phyloP scores from a whole-genome alignment of 345 rosid species.

The Erysimum cheiranthoides region DNA sequence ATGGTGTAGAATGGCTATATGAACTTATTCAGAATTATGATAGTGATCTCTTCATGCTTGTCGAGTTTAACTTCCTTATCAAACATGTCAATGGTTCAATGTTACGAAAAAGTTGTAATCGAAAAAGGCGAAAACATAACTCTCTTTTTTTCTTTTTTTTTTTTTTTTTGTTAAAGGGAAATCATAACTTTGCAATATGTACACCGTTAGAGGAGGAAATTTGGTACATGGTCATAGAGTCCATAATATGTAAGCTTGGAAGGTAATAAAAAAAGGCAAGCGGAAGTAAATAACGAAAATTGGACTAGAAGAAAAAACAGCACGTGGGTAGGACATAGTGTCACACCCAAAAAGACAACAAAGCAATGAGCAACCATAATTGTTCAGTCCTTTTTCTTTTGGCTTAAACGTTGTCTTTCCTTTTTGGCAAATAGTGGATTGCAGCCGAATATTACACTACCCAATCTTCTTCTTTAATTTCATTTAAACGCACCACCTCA shows the following conservation, averaged over 20 bases:
- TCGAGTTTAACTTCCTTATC: too few relatives aligned
- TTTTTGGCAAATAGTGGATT: constrained; percentile 43
- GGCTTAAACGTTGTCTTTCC: constrained; percentile 40
- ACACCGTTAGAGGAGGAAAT: background rate
- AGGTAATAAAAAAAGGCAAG: background rate
- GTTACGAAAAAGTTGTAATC: background rate
- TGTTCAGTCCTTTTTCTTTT: constrained; percentile 20
- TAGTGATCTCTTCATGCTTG: background rate
- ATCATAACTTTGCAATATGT: background rate
- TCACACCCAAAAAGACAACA: constrained; percentile 39
- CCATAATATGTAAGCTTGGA: constrained; percentile 1
- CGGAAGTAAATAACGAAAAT: background rate
- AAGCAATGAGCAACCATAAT: constrained; percentile 46
- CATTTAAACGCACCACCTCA: constrained; percentile 29
- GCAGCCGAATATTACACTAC: constrained; percentile 42
- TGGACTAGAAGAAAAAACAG: constrained; percentile 24
- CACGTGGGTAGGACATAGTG: constrained; percentile 47
- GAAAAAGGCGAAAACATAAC: background rate
- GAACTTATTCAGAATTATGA: too few relatives aligned
- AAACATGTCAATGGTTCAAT: background rate
- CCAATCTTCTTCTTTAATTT: constrained; percentile 4
- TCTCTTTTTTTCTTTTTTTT: too few relatives aligned
- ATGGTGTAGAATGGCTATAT: too few relatives aligned
- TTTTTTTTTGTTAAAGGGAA: background rate
- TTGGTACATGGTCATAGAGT: constrained; percentile 9